A percentile compares a stretch with the other conserved stretches of the same genome.
Conservation (phyloP, 2,329 filamentous ascomycete species). For the Diaporthe sp. region DNA sequence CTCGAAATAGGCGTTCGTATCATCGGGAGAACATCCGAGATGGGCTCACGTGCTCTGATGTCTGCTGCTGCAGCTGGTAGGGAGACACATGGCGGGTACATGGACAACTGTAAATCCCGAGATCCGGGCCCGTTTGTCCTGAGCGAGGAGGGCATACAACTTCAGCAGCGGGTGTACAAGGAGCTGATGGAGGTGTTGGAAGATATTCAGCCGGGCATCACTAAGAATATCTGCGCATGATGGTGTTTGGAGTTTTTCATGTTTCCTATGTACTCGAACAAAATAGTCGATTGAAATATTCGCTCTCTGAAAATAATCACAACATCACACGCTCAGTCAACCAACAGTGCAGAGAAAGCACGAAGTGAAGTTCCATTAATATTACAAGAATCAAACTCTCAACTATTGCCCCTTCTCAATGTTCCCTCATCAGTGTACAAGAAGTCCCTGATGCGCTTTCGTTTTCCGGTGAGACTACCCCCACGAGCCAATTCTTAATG, state of each 20-base stretch:
- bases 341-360: not conserved
- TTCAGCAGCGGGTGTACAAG: constrained; percentile 55
- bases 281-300: not conserved
- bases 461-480: no score
- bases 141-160: constrained; percentile 54
- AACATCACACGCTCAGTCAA: not conserved
- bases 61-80: constrained; percentile 53
- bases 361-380: constrained; percentile 22
- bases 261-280: not conserved
- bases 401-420: not conserved
- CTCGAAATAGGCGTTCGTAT: constrained; percentile 35
- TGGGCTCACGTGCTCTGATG: constrained; percentile 57
- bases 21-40: constrained; percentile 54
- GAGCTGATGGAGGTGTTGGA: constrained; percentile 61
- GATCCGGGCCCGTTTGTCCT: constrained; percentile 50
- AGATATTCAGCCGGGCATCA: constrained; percentile 56
- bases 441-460: not conserved
- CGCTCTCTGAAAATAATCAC: not conserved
- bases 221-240: constrained; percentile 49
- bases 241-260: no score
- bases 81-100: constrained; percentile 58
- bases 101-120: constrained; percentile 52
- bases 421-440: not conserved
- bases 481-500: not conserved
- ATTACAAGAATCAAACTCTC: constrained; percentile 19